Base-by-base conservation (phyloP, 2,329 filamentous ascomycete genomes). In the Tolypocladium inflatum region DNA sequence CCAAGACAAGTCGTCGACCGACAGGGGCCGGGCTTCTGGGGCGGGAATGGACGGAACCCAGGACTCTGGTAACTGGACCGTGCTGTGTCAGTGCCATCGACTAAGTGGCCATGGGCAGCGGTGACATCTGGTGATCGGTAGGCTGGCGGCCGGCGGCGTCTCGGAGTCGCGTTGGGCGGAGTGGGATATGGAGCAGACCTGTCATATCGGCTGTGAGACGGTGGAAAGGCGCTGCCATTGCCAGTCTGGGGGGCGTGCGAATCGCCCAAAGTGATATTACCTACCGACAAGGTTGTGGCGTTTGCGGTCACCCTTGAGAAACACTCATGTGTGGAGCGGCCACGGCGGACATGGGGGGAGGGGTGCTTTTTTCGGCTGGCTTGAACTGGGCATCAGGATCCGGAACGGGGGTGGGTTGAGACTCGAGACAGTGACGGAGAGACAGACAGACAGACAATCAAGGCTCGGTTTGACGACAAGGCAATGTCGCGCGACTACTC, bases 131-230 rank as follows among this genome's bases (percentile, higher is more conserved):
- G 63, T 63, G 65, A 69, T 69, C 63, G 61, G 64, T 65, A 63
- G 60, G 62, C 58, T 63, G 58, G 65, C 61, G 63, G 58, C 60
- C 60, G 61, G 66, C 54, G 59, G 65, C 57, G 45, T 64, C 57
- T 67, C 59, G 58, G 65, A 48, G 35, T 41, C 54, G 55, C 51
- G 26, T 57, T 60, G 62, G 62, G 58, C 61, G 60, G 58, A 62
- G 61, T 63, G 51, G 61, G 58, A 35, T 57, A 54, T 58, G 62
- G 63, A 67, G 65, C 58, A 71, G 70, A 72, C 70, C 63, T 72
- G 70, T 72, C 70, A 71, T 66, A 71, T 72, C 64, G 62, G 60
- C 62, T 66, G 64, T 69, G 64, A 70, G 64, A 68, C 68, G 63
- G 58, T 54, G 55, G 56, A 57, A 56, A 60, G 48, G 61, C 61